phyloP scores from a whole-genome alignment of 768 basidiomycete genomes.

The Naganishia onofrii region DNA sequence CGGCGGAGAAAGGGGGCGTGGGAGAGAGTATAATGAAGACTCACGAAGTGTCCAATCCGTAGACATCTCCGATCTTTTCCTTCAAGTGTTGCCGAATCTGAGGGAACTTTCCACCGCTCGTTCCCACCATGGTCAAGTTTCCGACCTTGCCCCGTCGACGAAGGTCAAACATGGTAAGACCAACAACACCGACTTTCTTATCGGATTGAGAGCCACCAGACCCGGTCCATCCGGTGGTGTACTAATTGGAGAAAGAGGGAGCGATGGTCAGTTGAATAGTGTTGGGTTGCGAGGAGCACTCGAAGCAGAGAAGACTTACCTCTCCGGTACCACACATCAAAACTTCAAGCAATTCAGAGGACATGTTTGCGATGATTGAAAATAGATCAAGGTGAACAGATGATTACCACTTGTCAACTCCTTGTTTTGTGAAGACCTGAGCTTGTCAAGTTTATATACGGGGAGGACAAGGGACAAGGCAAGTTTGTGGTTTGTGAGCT shows the following conservation, averaged over 20 bases:
- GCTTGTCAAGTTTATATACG: not conserved
- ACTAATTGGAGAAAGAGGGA: conserved; percentile 63
- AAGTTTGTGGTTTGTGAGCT: too few relatives aligned
- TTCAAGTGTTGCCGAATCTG: conserved; percentile 75
- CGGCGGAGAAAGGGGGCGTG: too few relatives aligned
- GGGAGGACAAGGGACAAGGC: too few relatives aligned
- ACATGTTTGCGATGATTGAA: conserved; percentile 29
- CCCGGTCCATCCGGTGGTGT: conserved; percentile 91
- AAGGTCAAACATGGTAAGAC: conserved; percentile 82
- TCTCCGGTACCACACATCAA: conserved; percentile 66
- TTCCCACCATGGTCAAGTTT: conserved; percentile 73
- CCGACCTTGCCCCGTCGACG: conserved; percentile 73
- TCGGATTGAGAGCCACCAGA: conserved; percentile 91
- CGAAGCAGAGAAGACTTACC: conserved; percentile 57
- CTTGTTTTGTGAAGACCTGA: too few relatives aligned
- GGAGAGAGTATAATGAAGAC: conserved; percentile 42
- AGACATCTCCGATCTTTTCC: conserved; percentile 76
- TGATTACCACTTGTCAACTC: too few relatives aligned
- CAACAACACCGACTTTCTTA: conserved; percentile 86
- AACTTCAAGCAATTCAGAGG: conserved; percentile 59
- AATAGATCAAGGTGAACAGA: too few relatives aligned
- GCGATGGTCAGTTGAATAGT: not conserved
- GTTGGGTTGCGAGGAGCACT: not conserved
- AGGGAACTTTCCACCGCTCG: conserved; percentile 75
- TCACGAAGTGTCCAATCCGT: conserved; percentile 81